A percentile compares a stretch with the other conserved stretches of the same genome.
These are phyloP conservation scores for Solanum ossicruentum DNA, from an alignment of 257 asterid species.

Conservation along the genomic window DNA sequence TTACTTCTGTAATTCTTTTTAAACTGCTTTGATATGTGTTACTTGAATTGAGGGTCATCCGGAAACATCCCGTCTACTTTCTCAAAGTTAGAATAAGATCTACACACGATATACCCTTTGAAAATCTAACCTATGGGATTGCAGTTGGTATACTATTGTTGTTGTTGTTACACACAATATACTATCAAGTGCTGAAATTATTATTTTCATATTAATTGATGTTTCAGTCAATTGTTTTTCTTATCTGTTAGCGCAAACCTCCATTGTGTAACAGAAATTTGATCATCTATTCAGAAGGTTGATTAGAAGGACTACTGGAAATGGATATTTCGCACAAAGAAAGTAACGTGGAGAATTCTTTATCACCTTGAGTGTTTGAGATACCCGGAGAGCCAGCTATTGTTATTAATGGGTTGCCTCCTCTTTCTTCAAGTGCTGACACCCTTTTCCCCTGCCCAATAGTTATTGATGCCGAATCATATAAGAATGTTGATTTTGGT, in stretches of 20 bases:
- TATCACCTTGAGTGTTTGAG: slow-evolving; percentile 16
- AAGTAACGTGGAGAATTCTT: slow-evolving; percentile 7
- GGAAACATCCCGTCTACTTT: too few relatives aligned
- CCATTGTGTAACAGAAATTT: neutral
- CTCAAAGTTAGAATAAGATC: too few relatives aligned
- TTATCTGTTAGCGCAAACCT: neutral
- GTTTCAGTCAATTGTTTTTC: neutral
- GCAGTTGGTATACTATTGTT: too few relatives aligned
- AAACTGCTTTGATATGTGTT: too few relatives aligned
- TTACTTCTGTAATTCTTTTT: too few relatives aligned
- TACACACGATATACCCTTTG: too few relatives aligned
- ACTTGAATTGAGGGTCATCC: too few relatives aligned
- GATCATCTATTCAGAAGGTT: neutral
- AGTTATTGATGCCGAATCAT: neutral
- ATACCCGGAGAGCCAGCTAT: neutral
- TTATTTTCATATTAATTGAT: neutral
- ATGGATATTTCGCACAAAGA: slow-evolving; percentile 24
- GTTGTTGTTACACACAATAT: too few relatives aligned
- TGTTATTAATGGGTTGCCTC: too few relatives aligned
- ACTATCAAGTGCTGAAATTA: neutral
- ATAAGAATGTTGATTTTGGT: slow-evolving; percentile 22
- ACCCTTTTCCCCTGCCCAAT: too few relatives aligned
- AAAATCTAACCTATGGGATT: too few relatives aligned
- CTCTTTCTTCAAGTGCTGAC: too few relatives aligned
- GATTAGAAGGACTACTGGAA: neutral